Conservation (phyloP, 257 asterid species). For the Verbena officinalis region DNA sequence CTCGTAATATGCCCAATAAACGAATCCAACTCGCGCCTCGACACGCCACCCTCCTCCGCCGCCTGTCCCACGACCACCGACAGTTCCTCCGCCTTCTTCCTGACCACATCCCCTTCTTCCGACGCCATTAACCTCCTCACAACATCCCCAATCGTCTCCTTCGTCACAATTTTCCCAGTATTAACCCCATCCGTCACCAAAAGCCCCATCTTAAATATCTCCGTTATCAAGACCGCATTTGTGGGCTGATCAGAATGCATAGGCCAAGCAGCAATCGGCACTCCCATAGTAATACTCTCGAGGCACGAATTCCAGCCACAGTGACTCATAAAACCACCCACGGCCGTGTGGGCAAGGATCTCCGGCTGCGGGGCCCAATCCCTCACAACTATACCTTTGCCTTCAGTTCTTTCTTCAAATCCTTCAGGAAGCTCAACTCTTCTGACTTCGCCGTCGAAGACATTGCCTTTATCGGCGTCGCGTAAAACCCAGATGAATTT, state of each 20-base stretch:
- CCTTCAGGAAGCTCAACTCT: slow-evolving; percentile 40
- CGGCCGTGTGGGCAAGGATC: slow-evolving; percentile 45
- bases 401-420: slow-evolving; percentile 45
- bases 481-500: slow-evolving; percentile 60
- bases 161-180: slow-evolving; percentile 34
- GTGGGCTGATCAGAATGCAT: slow-evolving; percentile 68
- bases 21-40: slow-evolving; percentile 35
- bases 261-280: slow-evolving; percentile 62
- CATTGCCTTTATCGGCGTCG: slow-evolving; percentile 55
- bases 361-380: slow-evolving; percentile 67
- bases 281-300: slow-evolving; percentile 52
- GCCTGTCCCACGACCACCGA: slow-evolving; percentile 26
- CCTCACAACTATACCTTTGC: slow-evolving; percentile 49
- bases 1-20: slow-evolving; percentile 38
- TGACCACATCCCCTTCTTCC: slow-evolving; percentile 48
- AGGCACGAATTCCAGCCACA: slow-evolving; percentile 57
- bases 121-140: slow-evolving; percentile 52
- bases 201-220: slow-evolving; percentile 45
- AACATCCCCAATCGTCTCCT: slow-evolving; percentile 36
- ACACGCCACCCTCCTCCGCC: slow-evolving; percentile 40
- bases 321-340: slow-evolving; percentile 53
- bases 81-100: slow-evolving; percentile 44
- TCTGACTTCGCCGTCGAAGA: slow-evolving; percentile 46
- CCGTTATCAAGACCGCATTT: slow-evolving; percentile 45
- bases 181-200: slow-evolving; percentile 33